Percentiles rank a stretch among this genome's conserved stretches.
Evolutionary conservation across 331 rosid species (phyloP).

Genomic region (Malus hybrid): DNA sequence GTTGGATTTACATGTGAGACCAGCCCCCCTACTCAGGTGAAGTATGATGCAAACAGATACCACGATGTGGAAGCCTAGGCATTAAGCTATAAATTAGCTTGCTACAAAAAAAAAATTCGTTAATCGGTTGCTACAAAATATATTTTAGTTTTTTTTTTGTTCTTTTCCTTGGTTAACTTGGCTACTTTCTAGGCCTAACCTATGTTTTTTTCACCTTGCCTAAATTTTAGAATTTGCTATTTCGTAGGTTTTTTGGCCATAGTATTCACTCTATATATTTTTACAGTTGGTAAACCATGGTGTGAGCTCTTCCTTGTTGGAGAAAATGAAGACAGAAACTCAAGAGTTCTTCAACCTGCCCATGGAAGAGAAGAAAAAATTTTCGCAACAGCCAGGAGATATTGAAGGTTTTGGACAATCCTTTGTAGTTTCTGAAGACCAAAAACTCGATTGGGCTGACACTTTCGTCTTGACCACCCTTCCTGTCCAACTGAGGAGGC

Average conservation of each 20-base stretch:
- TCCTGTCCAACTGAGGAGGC: conserved; percentile 10
- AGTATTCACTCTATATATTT: neutral
- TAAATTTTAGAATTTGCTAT: neutral
- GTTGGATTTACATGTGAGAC: neutral
- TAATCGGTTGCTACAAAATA: neutral
- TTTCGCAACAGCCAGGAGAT: conserved; percentile 13
- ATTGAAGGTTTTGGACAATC: conserved; percentile 20
- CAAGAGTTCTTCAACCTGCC: conserved; percentile 15
- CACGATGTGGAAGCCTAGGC: neutral
- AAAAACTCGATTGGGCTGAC: conserved; percentile 26
- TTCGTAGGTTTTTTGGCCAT: neutral
- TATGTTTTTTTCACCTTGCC: neutral
- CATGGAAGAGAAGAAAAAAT: conserved; percentile 15
- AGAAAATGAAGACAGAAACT: conserved; percentile 11
- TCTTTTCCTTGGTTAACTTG: neutral
- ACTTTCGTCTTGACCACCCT: conserved; percentile 7
- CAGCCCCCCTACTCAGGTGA: too few relatives aligned
- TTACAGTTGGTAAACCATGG: conserved; percentile 25
- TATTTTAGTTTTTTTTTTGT: too few relatives aligned
- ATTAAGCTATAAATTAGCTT: neutral
- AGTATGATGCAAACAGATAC: too few relatives aligned
- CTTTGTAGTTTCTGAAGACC: conserved; percentile 6
- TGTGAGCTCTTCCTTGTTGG: conserved; percentile 15
- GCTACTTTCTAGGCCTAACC: neutral
- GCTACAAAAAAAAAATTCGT: too few relatives aligned